Percentiles rank a stretch among this genome's conserved stretches.
Evolutionary conservation across 768 basidiomycete genomes (phyloP).

Genomic region (Leccinellum rugosiceps): DNA sequence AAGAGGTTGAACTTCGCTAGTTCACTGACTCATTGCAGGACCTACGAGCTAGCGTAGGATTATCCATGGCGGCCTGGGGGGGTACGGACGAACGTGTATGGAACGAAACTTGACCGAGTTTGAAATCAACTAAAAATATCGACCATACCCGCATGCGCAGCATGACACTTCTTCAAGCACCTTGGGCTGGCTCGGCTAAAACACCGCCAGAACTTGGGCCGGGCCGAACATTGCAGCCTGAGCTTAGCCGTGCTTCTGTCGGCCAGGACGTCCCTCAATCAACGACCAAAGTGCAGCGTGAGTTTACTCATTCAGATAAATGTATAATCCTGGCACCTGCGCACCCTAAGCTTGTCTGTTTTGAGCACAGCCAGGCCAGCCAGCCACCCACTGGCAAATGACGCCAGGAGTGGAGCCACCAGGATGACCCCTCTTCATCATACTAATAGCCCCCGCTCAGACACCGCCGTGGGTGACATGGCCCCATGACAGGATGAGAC

Average conservation of each 20-base stretch:
- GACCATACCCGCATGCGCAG: neutral
- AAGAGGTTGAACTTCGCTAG: neutral
- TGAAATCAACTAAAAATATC: neutral
- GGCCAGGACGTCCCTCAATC: neutral
- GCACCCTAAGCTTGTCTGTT: neutral
- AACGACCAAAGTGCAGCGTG: neutral
- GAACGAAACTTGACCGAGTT: neutral
- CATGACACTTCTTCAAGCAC: neutral
- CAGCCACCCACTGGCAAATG: neutral
- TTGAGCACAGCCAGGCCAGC: neutral
- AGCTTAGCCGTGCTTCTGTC: neutral
- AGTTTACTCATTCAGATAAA: neutral
- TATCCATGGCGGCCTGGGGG: neutral
- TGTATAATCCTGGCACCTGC: neutral
- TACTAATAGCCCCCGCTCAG: neutral
- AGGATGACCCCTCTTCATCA: too few species aligned
- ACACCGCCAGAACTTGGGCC: neutral
- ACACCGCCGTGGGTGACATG: neutral
- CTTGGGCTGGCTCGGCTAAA: neutral
- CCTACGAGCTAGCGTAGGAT: neutral
- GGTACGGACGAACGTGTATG: neutral
- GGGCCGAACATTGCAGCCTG: neutral
- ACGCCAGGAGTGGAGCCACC: neutral
- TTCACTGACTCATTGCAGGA: neutral
- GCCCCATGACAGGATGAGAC: neutral